Conservation (phyloP, 2,329 filamentous ascomycete genomes). For the Escovopsis weberi region DNA sequence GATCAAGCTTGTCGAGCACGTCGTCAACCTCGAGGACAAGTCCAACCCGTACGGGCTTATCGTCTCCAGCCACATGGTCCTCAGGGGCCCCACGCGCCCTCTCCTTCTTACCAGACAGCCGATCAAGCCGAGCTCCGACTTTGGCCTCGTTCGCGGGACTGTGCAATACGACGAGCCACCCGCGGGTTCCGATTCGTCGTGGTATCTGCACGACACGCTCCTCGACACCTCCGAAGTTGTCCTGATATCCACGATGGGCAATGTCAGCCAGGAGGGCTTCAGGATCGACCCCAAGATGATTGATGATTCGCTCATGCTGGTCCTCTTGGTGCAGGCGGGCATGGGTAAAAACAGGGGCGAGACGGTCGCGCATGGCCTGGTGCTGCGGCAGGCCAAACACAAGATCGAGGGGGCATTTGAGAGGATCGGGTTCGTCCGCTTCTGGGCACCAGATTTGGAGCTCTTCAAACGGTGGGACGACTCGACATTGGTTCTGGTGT, state of each 20-base stretch:
- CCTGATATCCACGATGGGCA: neutral
- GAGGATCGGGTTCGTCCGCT: neutral
- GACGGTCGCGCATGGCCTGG: neutral
- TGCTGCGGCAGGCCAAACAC: neutral
- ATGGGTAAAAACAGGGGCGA: neutral
- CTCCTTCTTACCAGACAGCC: neutral
- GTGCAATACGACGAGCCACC: neutral
- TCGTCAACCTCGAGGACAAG: neutral
- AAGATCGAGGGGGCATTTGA: neutral
- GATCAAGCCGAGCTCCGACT: neutral
- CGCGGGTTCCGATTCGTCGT: neutral
- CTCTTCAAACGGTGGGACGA: neutral
- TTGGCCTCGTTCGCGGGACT: neutral
- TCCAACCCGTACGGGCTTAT: neutral
- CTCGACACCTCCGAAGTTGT: neutral
- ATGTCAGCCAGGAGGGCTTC: neutral
- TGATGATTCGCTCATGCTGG: neutral
- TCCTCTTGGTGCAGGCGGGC: conserved; percentile 1
- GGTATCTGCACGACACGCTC: neutral
- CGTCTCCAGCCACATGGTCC: neutral
- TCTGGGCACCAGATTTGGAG: neutral
- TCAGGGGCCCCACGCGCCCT: neutral
- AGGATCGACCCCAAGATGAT: neutral
- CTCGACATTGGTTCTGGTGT: too few relatives aligned
- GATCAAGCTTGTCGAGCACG: neutral